Conservation (phyloP, 495 filamentous ascomycete genomes). For the Annulohypoxylon bovei region DNA sequence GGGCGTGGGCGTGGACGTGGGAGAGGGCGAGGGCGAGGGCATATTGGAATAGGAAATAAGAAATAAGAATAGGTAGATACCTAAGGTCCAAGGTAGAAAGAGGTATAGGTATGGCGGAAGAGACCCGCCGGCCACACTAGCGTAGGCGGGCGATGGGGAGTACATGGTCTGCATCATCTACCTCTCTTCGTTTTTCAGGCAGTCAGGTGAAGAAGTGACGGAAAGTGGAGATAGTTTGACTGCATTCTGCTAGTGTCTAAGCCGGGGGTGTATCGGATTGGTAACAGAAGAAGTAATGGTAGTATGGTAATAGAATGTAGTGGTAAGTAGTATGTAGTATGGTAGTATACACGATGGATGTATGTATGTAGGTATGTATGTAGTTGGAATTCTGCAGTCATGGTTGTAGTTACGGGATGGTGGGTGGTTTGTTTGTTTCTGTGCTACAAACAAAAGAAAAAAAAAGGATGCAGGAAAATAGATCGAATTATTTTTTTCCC, state of each 20-base stretch:
- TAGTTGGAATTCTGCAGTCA: conserved; percentile 20
- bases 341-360: not conserved
- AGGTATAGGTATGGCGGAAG: conserved; percentile 28
- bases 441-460: conserved; percentile 15
- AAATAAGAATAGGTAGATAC: conserved; percentile 21
- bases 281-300: not conserved
- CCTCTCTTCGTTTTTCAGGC: conserved; percentile 43
- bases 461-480: conserved; percentile 11
- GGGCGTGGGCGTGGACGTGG: conserved; percentile 27
- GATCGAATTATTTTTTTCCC: conserved; percentile 20
- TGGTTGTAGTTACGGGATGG: not conserved
- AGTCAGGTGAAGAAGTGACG: conserved; percentile 41
- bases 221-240: conserved; percentile 41
- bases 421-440: conserved; percentile 11
- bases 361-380: not conserved
- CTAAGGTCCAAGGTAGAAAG: no score
- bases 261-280: conserved; percentile 30
- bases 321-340: conserved; percentile 2
- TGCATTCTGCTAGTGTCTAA: conserved; percentile 32
- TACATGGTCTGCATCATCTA: conserved; percentile 32
- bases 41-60: conserved; percentile 25
- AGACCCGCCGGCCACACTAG: conserved; percentile 38
- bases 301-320: not conserved
- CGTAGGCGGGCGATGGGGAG: conserved; percentile 34
- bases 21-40: conserved; percentile 21